Conservation (phyloP, 495 filamentous ascomycete species). For the Lasiosphaeria hispida region DNA sequence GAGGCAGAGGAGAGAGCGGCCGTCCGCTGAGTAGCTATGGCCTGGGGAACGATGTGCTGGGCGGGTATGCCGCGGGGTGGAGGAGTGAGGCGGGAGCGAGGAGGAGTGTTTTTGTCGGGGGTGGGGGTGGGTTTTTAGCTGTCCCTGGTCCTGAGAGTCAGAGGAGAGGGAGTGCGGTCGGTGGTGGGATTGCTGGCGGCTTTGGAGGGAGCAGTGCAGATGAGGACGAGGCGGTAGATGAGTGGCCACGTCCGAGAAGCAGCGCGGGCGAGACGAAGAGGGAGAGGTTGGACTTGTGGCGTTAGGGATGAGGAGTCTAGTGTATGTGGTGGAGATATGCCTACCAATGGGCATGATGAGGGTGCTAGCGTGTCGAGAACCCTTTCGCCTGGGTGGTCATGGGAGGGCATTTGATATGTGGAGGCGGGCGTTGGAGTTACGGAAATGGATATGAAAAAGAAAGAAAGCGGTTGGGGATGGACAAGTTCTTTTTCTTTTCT, state of each 20-base stretch:
- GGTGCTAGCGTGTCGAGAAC: background rate
- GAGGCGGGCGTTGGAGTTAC: too few relatives aligned
- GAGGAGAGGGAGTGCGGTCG: background rate
- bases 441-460: too few relatives aligned
- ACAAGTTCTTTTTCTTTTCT: too few relatives aligned
- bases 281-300: conserved; percentile 46
- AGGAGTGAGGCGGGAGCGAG: conserved; percentile 41
- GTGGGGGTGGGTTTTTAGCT: conserved; percentile 78
- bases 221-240: conserved; percentile 26
- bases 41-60: conserved; percentile 38
- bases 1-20: conserved; percentile 17
- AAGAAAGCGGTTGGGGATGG: too few relatives aligned
- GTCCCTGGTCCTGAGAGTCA: conserved; percentile 53
- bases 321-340: background rate
- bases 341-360: background rate
- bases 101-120: conserved; percentile 55
- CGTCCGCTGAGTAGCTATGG: conserved; percentile 54
- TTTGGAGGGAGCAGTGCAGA: background rate
- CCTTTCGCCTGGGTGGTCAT: too few relatives aligned
- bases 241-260: conserved; percentile 44
- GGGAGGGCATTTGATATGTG: too few relatives aligned
- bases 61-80: conserved; percentile 37
- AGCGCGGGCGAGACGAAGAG: conserved; percentile 40
- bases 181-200: conserved; percentile 8
- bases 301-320: conserved; percentile 22